phyloP scores from a whole-genome alignment of 1,284 basidiomycete species.

The Trametes polyzona region DNA sequence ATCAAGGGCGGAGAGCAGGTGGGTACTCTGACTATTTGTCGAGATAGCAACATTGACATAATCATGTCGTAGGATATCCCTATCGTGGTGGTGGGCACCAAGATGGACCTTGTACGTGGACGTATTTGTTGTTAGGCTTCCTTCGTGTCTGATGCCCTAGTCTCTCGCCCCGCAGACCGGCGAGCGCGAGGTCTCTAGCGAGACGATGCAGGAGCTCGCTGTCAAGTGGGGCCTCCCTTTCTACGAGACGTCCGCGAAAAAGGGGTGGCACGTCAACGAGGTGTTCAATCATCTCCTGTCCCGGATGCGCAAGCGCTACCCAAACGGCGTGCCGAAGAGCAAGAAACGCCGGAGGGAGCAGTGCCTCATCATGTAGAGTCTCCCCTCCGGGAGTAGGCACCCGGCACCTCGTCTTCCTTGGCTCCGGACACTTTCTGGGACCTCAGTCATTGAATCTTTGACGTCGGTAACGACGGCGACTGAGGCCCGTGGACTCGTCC shows the following conservation, averaged over 20 bases:
- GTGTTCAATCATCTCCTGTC: conserved; percentile 80
- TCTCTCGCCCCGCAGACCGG: conserved; percentile 41
- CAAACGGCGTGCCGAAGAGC: conserved; percentile 43
- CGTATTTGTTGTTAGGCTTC: background rate
- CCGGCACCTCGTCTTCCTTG: background rate
- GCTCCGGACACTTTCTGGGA: background rate
- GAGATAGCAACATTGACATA: background rate
- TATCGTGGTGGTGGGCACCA: conserved; percentile 88
- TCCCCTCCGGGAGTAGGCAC: background rate
- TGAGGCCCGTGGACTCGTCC: conserved; percentile 1
- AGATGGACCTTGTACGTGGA: conserved; percentile 69
- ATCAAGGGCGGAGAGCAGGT: conserved; percentile 75
- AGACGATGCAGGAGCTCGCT: conserved; percentile 67
- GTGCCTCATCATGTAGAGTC: conserved; percentile 64
- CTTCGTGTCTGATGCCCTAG: background rate
- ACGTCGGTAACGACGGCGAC: background rate
- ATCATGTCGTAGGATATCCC: conserved; percentile 56
- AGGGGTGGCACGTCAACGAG: conserved; percentile 78
- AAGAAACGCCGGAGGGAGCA: conserved; percentile 34
- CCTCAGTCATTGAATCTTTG: background rate
- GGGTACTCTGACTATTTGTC: conserved; percentile 26
- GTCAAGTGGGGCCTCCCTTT: conserved; percentile 75
- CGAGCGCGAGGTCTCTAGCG: conserved; percentile 79
- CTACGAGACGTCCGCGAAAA: conserved; percentile 85
- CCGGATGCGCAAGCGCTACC: conserved; percentile 73